phyloP scores from a whole-genome alignment of 805 yeast genomes.

The Spathaspora hagerdaliae region DNA sequence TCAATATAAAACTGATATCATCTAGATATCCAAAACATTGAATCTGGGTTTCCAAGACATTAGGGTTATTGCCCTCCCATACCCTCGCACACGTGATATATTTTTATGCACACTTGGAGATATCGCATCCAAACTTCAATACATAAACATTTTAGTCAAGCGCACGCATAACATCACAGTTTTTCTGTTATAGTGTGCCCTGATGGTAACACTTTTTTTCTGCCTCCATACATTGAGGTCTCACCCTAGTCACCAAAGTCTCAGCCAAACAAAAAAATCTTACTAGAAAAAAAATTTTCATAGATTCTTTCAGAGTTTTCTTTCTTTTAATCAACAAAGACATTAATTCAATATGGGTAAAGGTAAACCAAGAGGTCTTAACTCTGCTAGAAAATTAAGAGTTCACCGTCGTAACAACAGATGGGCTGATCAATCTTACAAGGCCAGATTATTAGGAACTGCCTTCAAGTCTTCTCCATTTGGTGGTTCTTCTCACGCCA shows the following conservation, averaged over 20 bases:
- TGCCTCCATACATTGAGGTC: too few species aligned
- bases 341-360: conserved; percentile 77
- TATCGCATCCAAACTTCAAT: not conserved
- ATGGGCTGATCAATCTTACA: conserved; percentile 99
- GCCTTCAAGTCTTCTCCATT: conserved; percentile 99
- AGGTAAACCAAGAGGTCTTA: conserved; percentile 99
- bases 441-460: conserved; percentile 98
- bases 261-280: too few species aligned
- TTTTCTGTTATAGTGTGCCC: not conserved
- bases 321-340: conserved; percentile 1
- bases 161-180: not conserved
- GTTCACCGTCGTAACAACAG: conserved; percentile 99
- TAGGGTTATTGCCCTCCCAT: not conserved
- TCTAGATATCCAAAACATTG: too few species aligned
- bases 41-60: too few species aligned
- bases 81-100: not conserved
- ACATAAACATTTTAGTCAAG: not conserved
- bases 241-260: too few species aligned
- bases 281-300: not conserved
- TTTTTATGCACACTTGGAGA: not conserved
- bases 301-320: conserved; percentile 2
- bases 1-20: too few species aligned
- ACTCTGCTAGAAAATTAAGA: conserved; percentile 99
- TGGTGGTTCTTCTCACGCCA: conserved; percentile 99
- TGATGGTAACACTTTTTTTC: too few species aligned